Evolutionary conservation across 352 stramenopile species (phyloP), one percentile per base, ranked within the genome.

Genomic region (Vaucheria bursata): DNA sequence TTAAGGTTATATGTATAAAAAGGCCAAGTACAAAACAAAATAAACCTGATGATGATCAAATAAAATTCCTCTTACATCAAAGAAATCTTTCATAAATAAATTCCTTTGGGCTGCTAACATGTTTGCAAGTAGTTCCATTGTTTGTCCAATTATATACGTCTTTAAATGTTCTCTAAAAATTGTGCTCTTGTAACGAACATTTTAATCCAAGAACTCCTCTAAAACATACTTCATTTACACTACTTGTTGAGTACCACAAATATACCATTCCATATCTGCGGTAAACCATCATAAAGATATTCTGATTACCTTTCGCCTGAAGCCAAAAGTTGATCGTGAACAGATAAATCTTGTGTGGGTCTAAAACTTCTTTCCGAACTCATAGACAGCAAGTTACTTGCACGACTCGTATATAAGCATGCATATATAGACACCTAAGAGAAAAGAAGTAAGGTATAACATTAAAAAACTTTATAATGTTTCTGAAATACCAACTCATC

Each of bases 401-500:
- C 89, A 73, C 85, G 86, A 34, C 80, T 87, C 8, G 88, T 94
- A 80, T 94, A 94, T 0, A 93, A 73, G 71, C 89, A 94, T 12
- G 89, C 87, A 78, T 93, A 94, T 77, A 90, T 91, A 70, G 87
- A 83, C 31, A 92, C 88, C 81, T 91, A 90, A n/a, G 72, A 75
- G 77, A n/a, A 12, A 38, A 33, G 59, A 33, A n/a, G 5, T 12
- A 5, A 12, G 5, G 18, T 18, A 38, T 18, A n/a, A 8, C 29
- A 39, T 69, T 8, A 39, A 38, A 5, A 38, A 39, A 4, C n/a
- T 69, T 69, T 5, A 33, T 4, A 39, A 8, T 12, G 33, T n/a
- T 69, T 5, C 5, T 33, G 29, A 4, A 18, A 5, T 69, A 69
- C 18, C 5, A 5, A 69, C n/a, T 5, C 18, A 12, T 8, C 59